These are phyloP conservation scores for Fomitopsis serialis DNA, from an alignment of 768 basidiomycete species.

Conservation along the genomic window DNA sequence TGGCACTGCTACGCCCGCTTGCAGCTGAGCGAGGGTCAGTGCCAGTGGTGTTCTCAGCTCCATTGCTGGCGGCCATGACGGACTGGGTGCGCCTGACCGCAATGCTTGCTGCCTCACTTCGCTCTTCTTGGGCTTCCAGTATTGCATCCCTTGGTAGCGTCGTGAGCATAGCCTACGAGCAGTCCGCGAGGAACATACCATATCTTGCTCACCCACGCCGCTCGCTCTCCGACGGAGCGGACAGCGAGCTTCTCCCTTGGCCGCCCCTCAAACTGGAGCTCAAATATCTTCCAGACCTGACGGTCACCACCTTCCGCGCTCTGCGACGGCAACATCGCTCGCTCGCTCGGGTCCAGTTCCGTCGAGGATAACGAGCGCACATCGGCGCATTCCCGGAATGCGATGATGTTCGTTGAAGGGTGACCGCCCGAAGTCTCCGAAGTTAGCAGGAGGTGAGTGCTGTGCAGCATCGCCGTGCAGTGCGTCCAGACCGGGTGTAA, in stretches of 20 bases:
- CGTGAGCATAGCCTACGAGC: not conserved
- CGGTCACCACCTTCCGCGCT: constrained; percentile 28
- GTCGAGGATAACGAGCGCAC: constrained; percentile 49
- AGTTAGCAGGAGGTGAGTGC: constrained; percentile 42
- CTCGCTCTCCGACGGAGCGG: constrained; percentile 53
- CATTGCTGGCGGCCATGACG: not conserved
- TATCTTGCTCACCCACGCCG: constrained; percentile 69
- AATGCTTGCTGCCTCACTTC: constrained; percentile 2
- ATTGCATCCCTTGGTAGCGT: constrained; percentile 48
- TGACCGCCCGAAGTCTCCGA: constrained; percentile 37
- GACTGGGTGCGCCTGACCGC: not conserved
- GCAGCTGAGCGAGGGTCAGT: not conserved
- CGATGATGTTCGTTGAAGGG: constrained; percentile 40
- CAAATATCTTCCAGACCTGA: constrained; percentile 42
- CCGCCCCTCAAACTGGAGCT: constrained; percentile 52
- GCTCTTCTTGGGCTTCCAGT: constrained; percentile 33
- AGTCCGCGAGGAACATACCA: constrained; percentile 40
- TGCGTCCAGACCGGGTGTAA: constrained; percentile 43
- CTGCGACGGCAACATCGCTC: constrained; percentile 31
- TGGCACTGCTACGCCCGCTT: not conserved
- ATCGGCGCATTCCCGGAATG: constrained; percentile 50
- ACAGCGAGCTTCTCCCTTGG: constrained; percentile 58
- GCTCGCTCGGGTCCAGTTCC: constrained; percentile 41
- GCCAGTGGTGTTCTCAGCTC: constrained; percentile 1
- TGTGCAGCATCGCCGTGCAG: constrained; percentile 35